Evolutionary conservation across 257 asterid genomes (phyloP), one percentile per base, ranked within the genome.

Genomic region (Lavandula angustifolia): DNA sequence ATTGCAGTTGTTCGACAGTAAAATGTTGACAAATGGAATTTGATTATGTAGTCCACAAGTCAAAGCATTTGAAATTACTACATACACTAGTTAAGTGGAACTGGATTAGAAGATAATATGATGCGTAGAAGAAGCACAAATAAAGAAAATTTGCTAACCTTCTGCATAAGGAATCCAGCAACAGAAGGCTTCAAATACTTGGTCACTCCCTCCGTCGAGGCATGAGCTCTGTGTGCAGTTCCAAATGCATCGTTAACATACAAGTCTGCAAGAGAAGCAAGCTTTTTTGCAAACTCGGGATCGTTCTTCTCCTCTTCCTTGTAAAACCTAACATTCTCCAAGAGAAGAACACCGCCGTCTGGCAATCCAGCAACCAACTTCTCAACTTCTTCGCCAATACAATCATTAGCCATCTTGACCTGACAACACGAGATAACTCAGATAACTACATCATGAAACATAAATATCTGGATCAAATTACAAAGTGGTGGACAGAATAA

Each of bases 231-330:
- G 60, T 81, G 83, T 51, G 97, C 95, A 57, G 92, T 85, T 75
- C 95, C 97, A 56, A 89, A 89, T 14, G 97, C 97, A 68, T 89
- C 97, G 10, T 90, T 90, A 13, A 85, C 94, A 65, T 75, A 82
- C 67, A 82, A 68, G 70, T 82, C 88, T 0, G 88, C 88, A 27
- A 79, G 80, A 33, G 88, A 77, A 35, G 88, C 88, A 31, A 82
- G 83, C 70, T 79, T 82, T 44, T 77, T 82, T 3, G 88, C 88
- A 56, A 82, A 82, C 54, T 79, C 88, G 0, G 85, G 85, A 17
- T 82, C 85, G 11, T 82, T 82, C 83, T 80, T 82, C 68, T 82
- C 85, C 71, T 79, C 85, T 64, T 82, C 87, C 62, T 79, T 79
- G 75, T 79, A 62, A 47, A 79, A 82, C 32, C 87, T 79, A 51